Evolutionary conservation across 768 basidiomycete species (phyloP).

Genomic region (Austroboletus festivus): DNA sequence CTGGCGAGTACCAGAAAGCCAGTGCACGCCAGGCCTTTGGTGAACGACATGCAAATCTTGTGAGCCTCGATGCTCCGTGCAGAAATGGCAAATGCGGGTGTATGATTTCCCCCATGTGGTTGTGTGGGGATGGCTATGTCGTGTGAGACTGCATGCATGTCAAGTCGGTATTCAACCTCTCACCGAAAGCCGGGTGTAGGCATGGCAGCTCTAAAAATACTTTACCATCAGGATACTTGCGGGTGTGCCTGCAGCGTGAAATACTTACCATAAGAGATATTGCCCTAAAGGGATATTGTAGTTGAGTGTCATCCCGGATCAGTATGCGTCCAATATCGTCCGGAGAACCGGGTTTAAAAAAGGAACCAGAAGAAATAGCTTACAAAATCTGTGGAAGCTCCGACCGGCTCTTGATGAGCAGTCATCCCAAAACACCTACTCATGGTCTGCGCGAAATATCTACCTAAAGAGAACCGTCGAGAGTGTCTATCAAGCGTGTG

Average conservation of each 20-base stretch:
- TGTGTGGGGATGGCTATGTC: conserved; percentile 65
- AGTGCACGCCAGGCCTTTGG: conserved; percentile 61
- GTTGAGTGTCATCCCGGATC: conserved; percentile 9
- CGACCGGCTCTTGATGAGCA: conserved; percentile 35
- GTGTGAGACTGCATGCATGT: conserved; percentile 12
- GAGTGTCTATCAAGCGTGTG: not conserved
- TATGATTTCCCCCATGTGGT: conserved; percentile 73
- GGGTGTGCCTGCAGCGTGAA: conserved; percentile 6
- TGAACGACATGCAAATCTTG: conserved; percentile 49
- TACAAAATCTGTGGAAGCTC: conserved; percentile 78
- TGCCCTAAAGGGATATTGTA: conserved; percentile 49
- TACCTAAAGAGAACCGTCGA: conserved; percentile 37
- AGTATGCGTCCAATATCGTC: not conserved
- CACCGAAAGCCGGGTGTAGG: conserved; percentile 63
- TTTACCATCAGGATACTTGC: conserved; percentile 6
- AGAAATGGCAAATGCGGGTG: conserved; percentile 59
- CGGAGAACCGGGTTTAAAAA: not conserved
- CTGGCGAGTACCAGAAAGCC: conserved; percentile 61
- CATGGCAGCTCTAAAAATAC: conserved; percentile 50
- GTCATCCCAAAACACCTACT: conserved; percentile 42
- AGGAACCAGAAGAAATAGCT: conserved; percentile 26
- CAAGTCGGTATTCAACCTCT: conserved; percentile 13
- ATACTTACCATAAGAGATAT: conserved; percentile 62
- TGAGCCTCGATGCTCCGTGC: conserved; percentile 63
- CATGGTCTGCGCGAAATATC: conserved; percentile 49